A percentile compares a stretch with the other conserved stretches of the same genome.
phyloP scores from a whole-genome alignment of 106 monocot species.

The Agapanthus africanus region DNA sequence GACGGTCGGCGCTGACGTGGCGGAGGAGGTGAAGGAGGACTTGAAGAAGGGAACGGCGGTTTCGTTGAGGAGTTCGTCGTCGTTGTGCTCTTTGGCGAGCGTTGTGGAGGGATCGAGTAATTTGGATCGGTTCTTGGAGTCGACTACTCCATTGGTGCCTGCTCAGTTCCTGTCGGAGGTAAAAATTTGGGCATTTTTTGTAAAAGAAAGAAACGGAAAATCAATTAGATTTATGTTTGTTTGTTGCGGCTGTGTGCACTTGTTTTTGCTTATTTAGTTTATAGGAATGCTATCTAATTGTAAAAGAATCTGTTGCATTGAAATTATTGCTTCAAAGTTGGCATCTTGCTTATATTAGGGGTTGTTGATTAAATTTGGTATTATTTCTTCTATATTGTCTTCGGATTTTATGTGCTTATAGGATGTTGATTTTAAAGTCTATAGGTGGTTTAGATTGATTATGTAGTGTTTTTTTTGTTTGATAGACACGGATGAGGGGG shows the following conservation, averaged over 20 bases:
- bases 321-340: too few species aligned
- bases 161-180: slow-evolving; percentile 53
- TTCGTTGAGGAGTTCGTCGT: neutral
- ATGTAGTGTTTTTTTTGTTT: neutral
- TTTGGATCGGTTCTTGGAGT: slow-evolving; percentile 60
- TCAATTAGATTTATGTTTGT: too few species aligned
- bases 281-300: neutral
- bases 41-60: neutral
- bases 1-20: neutral
- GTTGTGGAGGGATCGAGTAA: slow-evolving; percentile 24
- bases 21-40: neutral
- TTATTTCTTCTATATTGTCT: neutral
- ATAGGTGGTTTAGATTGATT: neutral
- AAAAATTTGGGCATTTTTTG: neutral
- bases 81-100: neutral
- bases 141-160: slow-evolving; percentile 45
- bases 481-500: slow-evolving; percentile 43
- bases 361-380: neutral
- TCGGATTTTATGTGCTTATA: neutral
- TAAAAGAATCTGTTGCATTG: too few species aligned
- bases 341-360: neutral
- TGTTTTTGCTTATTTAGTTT: too few species aligned
- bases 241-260: too few species aligned
- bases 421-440: neutral
- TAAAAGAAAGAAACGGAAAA: neutral